phyloP scores from a whole-genome alignment of 2,329 filamentous ascomycete genomes.

The Fusarium drepaniforme region DNA sequence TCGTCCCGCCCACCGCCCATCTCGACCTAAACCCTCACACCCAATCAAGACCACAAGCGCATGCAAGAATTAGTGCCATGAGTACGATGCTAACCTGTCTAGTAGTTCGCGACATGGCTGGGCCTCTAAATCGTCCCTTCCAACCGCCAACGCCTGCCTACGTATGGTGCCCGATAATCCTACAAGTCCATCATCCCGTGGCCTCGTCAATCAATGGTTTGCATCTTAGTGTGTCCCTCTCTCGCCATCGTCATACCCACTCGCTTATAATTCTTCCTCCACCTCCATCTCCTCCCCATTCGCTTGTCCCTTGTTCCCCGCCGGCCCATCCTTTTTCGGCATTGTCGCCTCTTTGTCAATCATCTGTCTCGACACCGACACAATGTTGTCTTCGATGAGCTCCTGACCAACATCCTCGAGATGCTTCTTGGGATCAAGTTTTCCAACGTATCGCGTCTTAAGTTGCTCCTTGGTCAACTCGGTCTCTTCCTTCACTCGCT shows the following conservation, averaged over 20 bases:
- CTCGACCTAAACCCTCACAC: not conserved
- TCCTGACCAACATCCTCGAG: constrained; percentile 96
- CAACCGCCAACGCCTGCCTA: constrained; percentile 46
- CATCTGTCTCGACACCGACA: constrained; percentile 98
- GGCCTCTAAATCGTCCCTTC: constrained; percentile 45
- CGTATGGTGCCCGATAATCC: constrained; percentile 40
- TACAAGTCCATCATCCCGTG: constrained; percentile 46
- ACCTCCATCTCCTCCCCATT: constrained; percentile 76
- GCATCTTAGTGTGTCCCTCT: not conserved
- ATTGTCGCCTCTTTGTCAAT: constrained; percentile 99
- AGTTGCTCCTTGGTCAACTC: constrained; percentile 97
- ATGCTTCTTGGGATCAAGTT: constrained; percentile 99
- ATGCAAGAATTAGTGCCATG: constrained; percentile 37
- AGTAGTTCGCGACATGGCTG: constrained; percentile 42
- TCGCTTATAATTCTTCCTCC: constrained; percentile 66
- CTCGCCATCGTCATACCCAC: not conserved
- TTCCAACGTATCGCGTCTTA: constrained; percentile 98
- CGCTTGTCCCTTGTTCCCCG: constrained; percentile 60
- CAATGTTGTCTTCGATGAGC: constrained; percentile 99
- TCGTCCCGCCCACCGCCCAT: not conserved
- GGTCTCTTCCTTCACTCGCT: constrained; percentile 98
- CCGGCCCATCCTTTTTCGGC: constrained; percentile 74
- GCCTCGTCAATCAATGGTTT: constrained; percentile 24
- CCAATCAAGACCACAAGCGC: not conserved
- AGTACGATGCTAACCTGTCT: constrained; percentile 38